Base-by-base conservation (phyloP, 768 basidiomycete genomes). In the Harrya chromipes region DNA sequence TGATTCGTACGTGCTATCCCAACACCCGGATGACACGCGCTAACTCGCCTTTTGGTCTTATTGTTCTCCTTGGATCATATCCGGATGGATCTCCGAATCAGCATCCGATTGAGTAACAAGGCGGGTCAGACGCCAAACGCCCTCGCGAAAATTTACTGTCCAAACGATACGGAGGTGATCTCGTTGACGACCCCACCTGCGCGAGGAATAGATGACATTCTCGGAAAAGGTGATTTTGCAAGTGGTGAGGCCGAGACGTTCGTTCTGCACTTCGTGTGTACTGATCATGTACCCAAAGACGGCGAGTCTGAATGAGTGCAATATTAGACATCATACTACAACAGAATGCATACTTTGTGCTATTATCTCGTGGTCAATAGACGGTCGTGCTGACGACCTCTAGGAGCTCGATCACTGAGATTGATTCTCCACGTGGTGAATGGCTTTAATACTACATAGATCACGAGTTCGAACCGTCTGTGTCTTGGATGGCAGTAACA, bases 111-210 rank as follows among this genome's bases (percentile, higher is more conserved):
- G 52, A 52, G 38, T 9, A 65, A 65, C 52, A 65, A 56, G 51
- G 62, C 62, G 0, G 33, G 60, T 20, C 64, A 67, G 31, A 64
- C 64, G 23, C 64, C 64, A 17, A 62, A 60, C 13, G 56, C 35
- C 11, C 54, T 65, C 11, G 49, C 58, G 5, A 40, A 41, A 8
- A 65, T 65, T 9, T 58, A 56, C 36, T 65, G 40, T 24, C 53
- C 54, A 24, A 14, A 40, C 1, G 64, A 65, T 47, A 49, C 19
- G 2, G 41, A 47, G 12, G 54, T 65, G 39, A 41, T 23, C 13
- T 53, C 54, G 12, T 47, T 62, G 49, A 59, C 62, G 35, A 54
- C 40, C 7, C 57, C 61, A 19, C 57, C 65, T 34, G 40, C 23
- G 13, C 57, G 62, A 38, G n/a, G 34, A 24, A 2, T 64, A 14